Percentiles rank a stretch among this genome's conserved stretches.
phyloP scores from a whole-genome alignment of 2,329 filamentous ascomycete genomes.

The Colletotrichum cordylinicola region DNA sequence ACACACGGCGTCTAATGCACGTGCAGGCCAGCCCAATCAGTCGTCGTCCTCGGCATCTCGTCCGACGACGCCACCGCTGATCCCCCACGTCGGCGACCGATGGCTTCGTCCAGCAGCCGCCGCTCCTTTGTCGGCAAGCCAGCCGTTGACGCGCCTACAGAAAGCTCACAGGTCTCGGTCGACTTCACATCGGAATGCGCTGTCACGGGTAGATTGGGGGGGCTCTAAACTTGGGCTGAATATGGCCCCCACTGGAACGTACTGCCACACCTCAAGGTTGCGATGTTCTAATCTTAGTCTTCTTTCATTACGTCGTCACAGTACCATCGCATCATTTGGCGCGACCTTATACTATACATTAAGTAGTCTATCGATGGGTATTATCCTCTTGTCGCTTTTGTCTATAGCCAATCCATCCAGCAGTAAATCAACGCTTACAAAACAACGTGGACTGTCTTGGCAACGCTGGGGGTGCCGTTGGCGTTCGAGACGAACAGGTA shows the following conservation, averaged over 20 bases:
- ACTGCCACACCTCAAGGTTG: neutral
- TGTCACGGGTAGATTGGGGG: neutral
- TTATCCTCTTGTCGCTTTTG: constrained; percentile 8
- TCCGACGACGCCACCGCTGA: neutral
- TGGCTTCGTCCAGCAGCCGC: neutral
- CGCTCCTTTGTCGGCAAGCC: neutral
- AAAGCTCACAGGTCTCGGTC: neutral
- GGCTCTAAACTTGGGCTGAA: neutral
- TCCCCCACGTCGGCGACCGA: neutral
- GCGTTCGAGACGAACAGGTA: constrained; percentile 57
- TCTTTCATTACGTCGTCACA: neutral
- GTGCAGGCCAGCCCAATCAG: neutral
- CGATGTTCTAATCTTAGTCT: neutral
- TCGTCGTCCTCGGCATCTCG: neutral
- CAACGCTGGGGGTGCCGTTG: constrained; percentile 50
- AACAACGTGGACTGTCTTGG: constrained; percentile 41
- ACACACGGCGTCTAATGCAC: neutral
- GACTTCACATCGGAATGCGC: neutral
- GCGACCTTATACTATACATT: neutral
- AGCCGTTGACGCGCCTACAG: neutral
- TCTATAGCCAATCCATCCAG: neutral
- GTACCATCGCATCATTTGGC: neutral
- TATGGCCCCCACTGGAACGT: neutral
- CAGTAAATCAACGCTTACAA: constrained; percentile 4
- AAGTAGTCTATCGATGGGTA: neutral